Evolutionary conservation across 2,329 filamentous ascomycete genomes (phyloP), one percentile per base, ranked within the genome.

Genomic region (Diaporthe citriasiana): DNA sequence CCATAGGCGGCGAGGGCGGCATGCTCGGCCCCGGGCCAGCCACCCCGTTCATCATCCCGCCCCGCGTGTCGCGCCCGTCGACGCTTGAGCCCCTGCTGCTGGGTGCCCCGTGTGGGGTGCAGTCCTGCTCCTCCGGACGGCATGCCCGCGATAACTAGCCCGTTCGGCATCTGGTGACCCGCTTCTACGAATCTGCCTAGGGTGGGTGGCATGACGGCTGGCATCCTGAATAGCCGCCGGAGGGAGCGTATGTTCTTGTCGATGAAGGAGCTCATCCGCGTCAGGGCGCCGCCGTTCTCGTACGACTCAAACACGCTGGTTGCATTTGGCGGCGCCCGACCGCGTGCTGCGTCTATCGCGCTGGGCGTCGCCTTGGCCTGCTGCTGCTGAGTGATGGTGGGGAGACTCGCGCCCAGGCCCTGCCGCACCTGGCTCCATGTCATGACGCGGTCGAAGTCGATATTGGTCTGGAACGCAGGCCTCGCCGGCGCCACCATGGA

Each of bases 361-460:
- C 84, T 86, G 60, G 86, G 82, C 12, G 79, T 82, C 73, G 57
- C 78, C 70, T 78, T 77, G 53, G 56, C 73, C 38, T 72, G 78
- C 22, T 53, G 76, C 7, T 42, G 76, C 55, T 57, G 78, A 57
- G 76, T 78, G 75, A 71, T 78, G 74, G 77, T 71, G 19, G 74
- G 42, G 74, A 74, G 73, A 47, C 77, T 57, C 9, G 60, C 25
- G 22, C 53, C 77, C 19, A 83, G 79, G 38, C 79, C 84, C 70
- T 81, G 81, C 59, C 84, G 83, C 35, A 86, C 83, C 70, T 85
- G 83, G n/a, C 79, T 82, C n/a, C n/a, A n/a, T n/a, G n/a, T n/a
- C 73, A 87, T 82, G 17, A 87, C 81, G 22, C 81, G 81, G 77
- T 87, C 85, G 71, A 88, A 87, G 68, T 86, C 84, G 27, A 88